Percentiles rank a stretch among this genome's conserved stretches.
Conservation (phyloP, 1,284 basidiomycete species). For the Cronartium ribicola region DNA sequence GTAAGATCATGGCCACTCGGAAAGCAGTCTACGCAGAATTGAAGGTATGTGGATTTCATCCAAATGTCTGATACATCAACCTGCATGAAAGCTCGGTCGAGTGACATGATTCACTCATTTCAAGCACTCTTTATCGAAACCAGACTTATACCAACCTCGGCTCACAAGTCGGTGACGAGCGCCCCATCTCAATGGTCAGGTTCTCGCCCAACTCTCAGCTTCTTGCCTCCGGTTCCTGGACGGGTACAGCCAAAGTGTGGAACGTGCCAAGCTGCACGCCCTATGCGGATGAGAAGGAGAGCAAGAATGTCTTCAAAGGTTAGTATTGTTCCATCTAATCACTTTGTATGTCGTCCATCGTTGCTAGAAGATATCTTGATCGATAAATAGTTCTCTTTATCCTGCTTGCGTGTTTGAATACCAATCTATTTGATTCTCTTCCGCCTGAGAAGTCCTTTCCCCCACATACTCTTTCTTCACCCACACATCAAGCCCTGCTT, state of each 20-base stretch:
- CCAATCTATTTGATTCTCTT: not conserved
- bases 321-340: conserved; percentile 12
- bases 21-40: conserved; percentile 83
- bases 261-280: conserved; percentile 67
- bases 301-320: conserved; percentile 40
- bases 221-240: conserved; percentile 91
- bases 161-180: conserved; percentile 94
- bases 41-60: conserved; percentile 62
- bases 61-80: not conserved
- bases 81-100: not conserved
- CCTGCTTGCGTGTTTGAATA: not conserved
- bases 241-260: conserved; percentile 90
- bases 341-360: too few relatives aligned
- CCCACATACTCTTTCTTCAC: too few relatives aligned
- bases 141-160: conserved; percentile 86
- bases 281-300: conserved; percentile 40
- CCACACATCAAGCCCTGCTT: too few relatives aligned
- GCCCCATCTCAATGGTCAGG: conserved; percentile 86
- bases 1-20: conserved; percentile 81
- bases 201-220: conserved; percentile 87
- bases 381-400: not conserved
- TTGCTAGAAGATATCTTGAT: not conserved
- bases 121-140: not conserved
- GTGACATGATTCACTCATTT: not conserved
- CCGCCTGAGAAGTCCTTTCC: not conserved